phyloP scores from a whole-genome alignment of 371 early-diverging fungal genomes.

The Mucor ambiguus region DNA sequence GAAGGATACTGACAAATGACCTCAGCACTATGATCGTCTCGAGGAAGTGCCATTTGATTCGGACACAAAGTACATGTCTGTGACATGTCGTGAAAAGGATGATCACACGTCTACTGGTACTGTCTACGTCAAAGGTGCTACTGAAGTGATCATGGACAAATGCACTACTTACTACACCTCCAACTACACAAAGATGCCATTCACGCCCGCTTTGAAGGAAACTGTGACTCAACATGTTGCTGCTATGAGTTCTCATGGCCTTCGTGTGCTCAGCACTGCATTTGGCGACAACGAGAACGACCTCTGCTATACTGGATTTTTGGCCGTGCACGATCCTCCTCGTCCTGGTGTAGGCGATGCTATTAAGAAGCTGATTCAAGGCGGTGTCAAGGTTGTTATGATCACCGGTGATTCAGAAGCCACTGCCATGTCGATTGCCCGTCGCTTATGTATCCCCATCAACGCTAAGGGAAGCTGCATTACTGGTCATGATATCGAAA shows the following conservation, averaged over 20 bases:
- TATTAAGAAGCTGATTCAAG: constrained; percentile 61
- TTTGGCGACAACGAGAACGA: constrained; percentile 60
- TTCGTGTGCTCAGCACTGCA: constrained; percentile 89
- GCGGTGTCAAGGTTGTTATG: constrained; percentile 86
- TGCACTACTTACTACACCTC: constrained; percentile 64
- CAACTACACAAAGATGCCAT: constrained; percentile 36
- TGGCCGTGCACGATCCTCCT: constrained; percentile 88
- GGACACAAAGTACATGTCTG: constrained; percentile 91
- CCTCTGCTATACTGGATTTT: constrained; percentile 78
- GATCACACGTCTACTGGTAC: constrained; percentile 26
- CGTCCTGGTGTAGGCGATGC: constrained; percentile 71
- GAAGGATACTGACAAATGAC: neutral
- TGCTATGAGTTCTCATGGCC: constrained; percentile 78
- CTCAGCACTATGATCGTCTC: constrained; percentile 59
- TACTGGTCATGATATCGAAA: constrained; percentile 77
- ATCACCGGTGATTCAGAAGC: constrained; percentile 91
- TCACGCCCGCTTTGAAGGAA: constrained; percentile 56
- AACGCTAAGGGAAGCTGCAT: constrained; percentile 57
- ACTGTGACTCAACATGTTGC: constrained; percentile 56
- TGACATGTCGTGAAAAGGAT: constrained; percentile 51
- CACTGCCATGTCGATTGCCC: constrained; percentile 82
- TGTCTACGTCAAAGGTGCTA: constrained; percentile 76
- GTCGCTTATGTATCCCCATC: constrained; percentile 72
- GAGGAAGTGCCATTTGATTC: constrained; percentile 88
- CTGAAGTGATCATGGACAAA: constrained; percentile 71